Percentiles rank a stretch among this genome's conserved stretches.
These are phyloP conservation scores for Actinomortierella wolfii DNA, from an alignment of 371 early-diverging fungal genomes.

Conservation along the genomic window DNA sequence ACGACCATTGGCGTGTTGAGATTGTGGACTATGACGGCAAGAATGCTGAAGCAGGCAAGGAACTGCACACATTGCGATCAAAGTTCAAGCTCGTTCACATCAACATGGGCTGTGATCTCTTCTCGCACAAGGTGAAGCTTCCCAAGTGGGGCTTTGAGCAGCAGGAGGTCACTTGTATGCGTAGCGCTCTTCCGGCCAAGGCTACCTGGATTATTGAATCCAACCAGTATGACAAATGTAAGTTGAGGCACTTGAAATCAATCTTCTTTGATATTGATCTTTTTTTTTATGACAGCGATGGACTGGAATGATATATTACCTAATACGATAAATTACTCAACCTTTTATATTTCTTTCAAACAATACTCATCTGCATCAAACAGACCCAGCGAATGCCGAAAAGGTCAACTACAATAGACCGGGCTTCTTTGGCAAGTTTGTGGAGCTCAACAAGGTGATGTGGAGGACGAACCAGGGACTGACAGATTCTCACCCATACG, in stretches of 20 bases:
- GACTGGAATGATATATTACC: too few relatives aligned
- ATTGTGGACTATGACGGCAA: conserved; percentile 65
- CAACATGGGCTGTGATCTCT: conserved; percentile 77
- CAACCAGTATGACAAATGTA: conserved; percentile 53
- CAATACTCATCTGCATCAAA: neutral
- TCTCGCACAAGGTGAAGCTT: conserved; percentile 76
- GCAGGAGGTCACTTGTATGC: conserved; percentile 90
- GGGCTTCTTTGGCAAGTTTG: conserved; percentile 78
- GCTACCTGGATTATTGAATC: conserved; percentile 70
- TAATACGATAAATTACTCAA: too few relatives aligned
- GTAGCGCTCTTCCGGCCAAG: conserved; percentile 64
- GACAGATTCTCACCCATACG: conserved; percentile 87
- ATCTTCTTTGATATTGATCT: too few relatives aligned
- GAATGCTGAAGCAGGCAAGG: conserved; percentile 52
- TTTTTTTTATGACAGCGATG: too few relatives aligned
- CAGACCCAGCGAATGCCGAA: conserved; percentile 50
- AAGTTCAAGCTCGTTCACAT: conserved; percentile 76
- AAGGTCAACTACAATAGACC: conserved; percentile 53
- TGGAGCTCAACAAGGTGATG: conserved; percentile 85
- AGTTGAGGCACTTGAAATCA: conserved; percentile 15
- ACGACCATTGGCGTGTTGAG: conserved; percentile 81
- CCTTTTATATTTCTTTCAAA: neutral
- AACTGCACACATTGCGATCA: conserved; percentile 66
- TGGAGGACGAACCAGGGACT: conserved; percentile 80
- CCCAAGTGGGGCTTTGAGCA: conserved; percentile 99